Conservation (phyloP, 2,329 filamentous ascomycete genomes). For the Lecanosticta acicola region DNA sequence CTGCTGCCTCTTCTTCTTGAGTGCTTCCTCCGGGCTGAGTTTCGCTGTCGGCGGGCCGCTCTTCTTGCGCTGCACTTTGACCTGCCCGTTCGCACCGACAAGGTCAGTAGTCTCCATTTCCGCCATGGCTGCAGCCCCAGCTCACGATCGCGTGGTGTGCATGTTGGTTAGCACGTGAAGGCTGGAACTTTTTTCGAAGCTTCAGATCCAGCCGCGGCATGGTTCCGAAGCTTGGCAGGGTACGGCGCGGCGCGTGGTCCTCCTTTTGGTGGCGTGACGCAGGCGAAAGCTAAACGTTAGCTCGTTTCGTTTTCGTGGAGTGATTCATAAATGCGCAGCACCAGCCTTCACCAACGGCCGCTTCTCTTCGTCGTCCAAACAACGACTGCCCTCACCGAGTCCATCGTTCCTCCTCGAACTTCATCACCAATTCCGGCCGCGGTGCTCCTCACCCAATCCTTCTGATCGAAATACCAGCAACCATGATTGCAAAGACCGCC, state of each 20-base stretch:
- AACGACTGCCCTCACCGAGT: too few species aligned
- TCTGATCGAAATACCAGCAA: too few species aligned
- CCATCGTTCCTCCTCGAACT: background rate
- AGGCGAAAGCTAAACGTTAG: too few species aligned
- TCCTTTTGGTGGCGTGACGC: too few species aligned
- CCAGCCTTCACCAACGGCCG: too few species aligned
- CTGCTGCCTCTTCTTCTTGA: slow-evolving; percentile 30
- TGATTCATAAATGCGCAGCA: too few species aligned
- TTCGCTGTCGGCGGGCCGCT: slow-evolving; percentile 25
- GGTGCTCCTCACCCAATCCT: slow-evolving; percentile 1
- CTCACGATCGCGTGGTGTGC: slow-evolving; percentile 1
- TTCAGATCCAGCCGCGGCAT: too few species aligned
- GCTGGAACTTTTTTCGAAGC: background rate
- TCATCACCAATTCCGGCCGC: slow-evolving; percentile 2
- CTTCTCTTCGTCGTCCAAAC: too few species aligned
- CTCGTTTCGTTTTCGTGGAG: too few species aligned
- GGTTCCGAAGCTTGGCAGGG: too few species aligned
- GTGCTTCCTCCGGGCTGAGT: slow-evolving; percentile 30
- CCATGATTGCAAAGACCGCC: slow-evolving; percentile 29
- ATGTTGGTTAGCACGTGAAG: slow-evolving; percentile 2
- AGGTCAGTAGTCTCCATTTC: slow-evolving; percentile 25
- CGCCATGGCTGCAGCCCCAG: slow-evolving; percentile 6
- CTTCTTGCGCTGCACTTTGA: slow-evolving; percentile 24
- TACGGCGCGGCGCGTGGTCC: too few species aligned
- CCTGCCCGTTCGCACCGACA: slow-evolving; percentile 23